These are phyloP conservation scores for Elaphomyces granulatus DNA, from an alignment of 495 filamentous ascomycete genomes.

Conservation along the genomic window DNA sequence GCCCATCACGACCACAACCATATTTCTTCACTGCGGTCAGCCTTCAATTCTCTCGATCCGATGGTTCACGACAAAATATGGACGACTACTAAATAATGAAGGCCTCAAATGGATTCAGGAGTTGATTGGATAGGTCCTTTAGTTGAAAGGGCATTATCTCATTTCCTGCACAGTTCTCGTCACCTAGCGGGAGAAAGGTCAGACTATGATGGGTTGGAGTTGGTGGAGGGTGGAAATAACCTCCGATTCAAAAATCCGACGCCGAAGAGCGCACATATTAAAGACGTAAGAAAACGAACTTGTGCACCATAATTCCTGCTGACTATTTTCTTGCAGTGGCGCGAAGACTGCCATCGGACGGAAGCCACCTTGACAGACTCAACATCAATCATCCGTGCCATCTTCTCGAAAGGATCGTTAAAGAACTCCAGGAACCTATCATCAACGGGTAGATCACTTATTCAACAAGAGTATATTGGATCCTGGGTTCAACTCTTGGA, in stretches of 20 bases:
- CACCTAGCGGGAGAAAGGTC: too few relatives aligned
- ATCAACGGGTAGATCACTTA: slow-evolving; percentile 6
- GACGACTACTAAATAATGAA: neutral
- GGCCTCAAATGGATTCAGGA: slow-evolving; percentile 13
- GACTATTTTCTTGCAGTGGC: slow-evolving; percentile 4
- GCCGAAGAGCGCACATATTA: slow-evolving; percentile 10
- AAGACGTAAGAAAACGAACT: slow-evolving; percentile 16
- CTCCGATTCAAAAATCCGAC: slow-evolving; percentile 17
- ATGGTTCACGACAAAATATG: too few relatives aligned
- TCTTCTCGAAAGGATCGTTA: slow-evolving; percentile 15
- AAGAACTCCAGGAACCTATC: slow-evolving; percentile 9
- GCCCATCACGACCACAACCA: too few relatives aligned
- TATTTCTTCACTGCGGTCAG: too few relatives aligned
- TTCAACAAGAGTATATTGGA: slow-evolving; percentile 15
- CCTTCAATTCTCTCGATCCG: too few relatives aligned
- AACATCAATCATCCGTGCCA: slow-evolving; percentile 24
- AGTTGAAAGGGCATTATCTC: slow-evolving; percentile 15
- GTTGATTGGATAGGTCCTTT: slow-evolving; percentile 21
- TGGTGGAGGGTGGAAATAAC: slow-evolving; percentile 28
- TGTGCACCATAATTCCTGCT: too few relatives aligned
- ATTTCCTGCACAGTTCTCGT: too few relatives aligned
- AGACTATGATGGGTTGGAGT: slow-evolving; percentile 7
- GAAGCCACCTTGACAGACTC: slow-evolving; percentile 25
- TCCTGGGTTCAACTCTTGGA: slow-evolving; percentile 22
- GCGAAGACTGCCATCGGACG: slow-evolving; percentile 2